A percentile compares a stretch with the other conserved stretches of the same genome.
These are phyloP conservation scores for Lentinula novae-zelandiae DNA, from an alignment of 1,284 basidiomycete species.

Conservation along the genomic window DNA sequence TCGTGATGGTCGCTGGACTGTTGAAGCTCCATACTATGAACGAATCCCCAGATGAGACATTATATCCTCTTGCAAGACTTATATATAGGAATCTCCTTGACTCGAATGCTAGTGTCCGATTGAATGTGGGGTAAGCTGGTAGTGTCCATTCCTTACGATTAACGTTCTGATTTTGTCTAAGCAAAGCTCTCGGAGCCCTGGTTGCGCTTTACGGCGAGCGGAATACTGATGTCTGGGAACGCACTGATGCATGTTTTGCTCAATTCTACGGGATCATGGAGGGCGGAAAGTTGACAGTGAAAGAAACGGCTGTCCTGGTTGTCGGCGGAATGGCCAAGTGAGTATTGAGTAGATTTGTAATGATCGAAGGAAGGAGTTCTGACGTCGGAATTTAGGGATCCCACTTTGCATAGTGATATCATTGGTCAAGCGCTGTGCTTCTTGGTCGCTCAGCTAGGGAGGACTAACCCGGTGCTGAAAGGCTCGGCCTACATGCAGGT, in stretches of 20 bases:
- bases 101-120: slow-evolving; percentile 52
- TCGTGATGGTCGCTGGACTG: slow-evolving; percentile 38
- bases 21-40: slow-evolving; percentile 45
- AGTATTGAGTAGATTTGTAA: slow-evolving; percentile 21
- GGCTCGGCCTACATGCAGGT: slow-evolving; percentile 73
- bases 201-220: slow-evolving; percentile 33
- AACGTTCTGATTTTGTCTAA: slow-evolving; percentile 21
- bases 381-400: slow-evolving; percentile 37
- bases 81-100: slow-evolving; percentile 48
- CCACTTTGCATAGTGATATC: slow-evolving; percentile 31
- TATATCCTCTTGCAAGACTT: slow-evolving; percentile 35
- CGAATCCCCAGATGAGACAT: slow-evolving; percentile 27
- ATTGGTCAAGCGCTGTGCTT: slow-evolving; percentile 62
- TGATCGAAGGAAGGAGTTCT: background rate
- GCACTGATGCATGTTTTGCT: slow-evolving; percentile 39
- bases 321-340: slow-evolving; percentile 64
- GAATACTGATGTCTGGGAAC: slow-evolving; percentile 6
- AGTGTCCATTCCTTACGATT: background rate
- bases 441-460: slow-evolving; percentile 68
- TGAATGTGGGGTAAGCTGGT: slow-evolving; percentile 61
- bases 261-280: slow-evolving; percentile 48
- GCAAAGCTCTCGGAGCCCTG: slow-evolving; percentile 47
- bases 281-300: slow-evolving; percentile 36
- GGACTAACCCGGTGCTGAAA: slow-evolving; percentile 62
- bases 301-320: slow-evolving; percentile 60